Base-by-base conservation (phyloP, 108 stramenopile species). In the Pseudonitzschia multiseries region DNA sequence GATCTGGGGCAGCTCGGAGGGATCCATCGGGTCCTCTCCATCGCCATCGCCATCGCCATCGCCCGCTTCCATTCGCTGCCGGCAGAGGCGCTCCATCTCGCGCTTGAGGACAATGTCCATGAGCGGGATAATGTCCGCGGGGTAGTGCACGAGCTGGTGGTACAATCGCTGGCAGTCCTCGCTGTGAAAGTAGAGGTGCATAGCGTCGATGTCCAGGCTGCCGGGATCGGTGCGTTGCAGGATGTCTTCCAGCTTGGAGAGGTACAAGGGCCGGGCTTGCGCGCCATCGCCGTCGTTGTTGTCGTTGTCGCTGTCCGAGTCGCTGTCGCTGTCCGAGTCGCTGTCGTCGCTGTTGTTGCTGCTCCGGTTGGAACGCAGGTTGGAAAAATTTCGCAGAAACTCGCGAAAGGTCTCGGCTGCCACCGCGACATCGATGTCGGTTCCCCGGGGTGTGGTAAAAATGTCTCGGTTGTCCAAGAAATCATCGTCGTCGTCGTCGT, bases 41-140 rank as follows among this genome's bases (percentile, higher is more conserved):
- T 53, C 50, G 12, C 68, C 43, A 31, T 36, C n/a, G 57, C 15
- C 26, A 14, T 59, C 26, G 29, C 15, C n/a, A 20, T 4, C 3
- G 36, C 5, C n/a, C 32, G n/a, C n/a, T n/a, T n/a, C n/a, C n/a
- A n/a, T n/a, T n/a, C n/a, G n/a, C n/a, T 8, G 29, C 40, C 32
- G 33, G 9, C 57, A 48, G 57, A 93, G 52, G 12, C 60, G 64
- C 53, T 84, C 79, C 29, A 92, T 62, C 82, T 96, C 95, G 15
- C 87, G 73, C 43, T 85, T 81, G 14, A 88, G 80, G 20, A 96
- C 81, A 33, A 94, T 71, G 83, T 99, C 99, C 95, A 99, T 89
- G 69, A 98, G 75, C 0, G 96, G 96, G 41, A 99, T 87, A 28
- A 99, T 86, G 78, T 99, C 98, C 72, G 93, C 86, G 22, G 98